Evolutionary conservation across 257 asterid genomes (phyloP), one percentile per base, ranked within the genome.

Genomic region (Solanum lignicaule): DNA sequence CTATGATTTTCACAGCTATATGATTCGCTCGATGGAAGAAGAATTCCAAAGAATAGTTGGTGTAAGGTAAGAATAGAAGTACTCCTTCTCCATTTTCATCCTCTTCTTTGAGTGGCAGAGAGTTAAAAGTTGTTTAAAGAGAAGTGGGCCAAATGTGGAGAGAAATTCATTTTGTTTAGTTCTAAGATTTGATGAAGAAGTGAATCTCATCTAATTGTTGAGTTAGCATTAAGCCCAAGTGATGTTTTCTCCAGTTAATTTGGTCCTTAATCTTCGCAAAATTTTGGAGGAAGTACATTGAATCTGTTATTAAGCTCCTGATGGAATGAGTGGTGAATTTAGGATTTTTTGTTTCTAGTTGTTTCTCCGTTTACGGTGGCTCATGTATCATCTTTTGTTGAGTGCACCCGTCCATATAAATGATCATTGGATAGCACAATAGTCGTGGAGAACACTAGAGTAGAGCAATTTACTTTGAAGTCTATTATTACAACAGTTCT

Each of bases 21-120:
- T 97, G 99, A 90, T 97, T 90, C 99, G 99, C 88, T 96, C 98
- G 66, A 95, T 95, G 99, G 99, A 97, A 93, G 99, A 97, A 92
- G 99, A 97, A 88, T 97, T 97, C 90, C 99, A 97, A 91, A 89
- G 95, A 84, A 96, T 96, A 89, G 99, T 97, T 90, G 99, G 99
- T 90, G 98, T 97, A 84, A 97, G 99, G 99, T 96, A 90, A 90
- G 83, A 6, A 86, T 13, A 86, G 14, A 66, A 48, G 86, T 48
- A 48, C 71, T 20, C 31, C 69, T 29, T 48, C 36, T 1, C 2
- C 85, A 43, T 82, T 82, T 82, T 82, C 43, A 48, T 48, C 43
- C 2, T 82, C 7, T 20, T 48, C 31, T 31, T 48, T 82, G 43
- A 48, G 71, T 82, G 85, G 21, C 86, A 48, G 43, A 48, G 43